Base-by-base conservation (phyloP, 345 rosid genomes). In the Eucalyptus leucophloia region DNA sequence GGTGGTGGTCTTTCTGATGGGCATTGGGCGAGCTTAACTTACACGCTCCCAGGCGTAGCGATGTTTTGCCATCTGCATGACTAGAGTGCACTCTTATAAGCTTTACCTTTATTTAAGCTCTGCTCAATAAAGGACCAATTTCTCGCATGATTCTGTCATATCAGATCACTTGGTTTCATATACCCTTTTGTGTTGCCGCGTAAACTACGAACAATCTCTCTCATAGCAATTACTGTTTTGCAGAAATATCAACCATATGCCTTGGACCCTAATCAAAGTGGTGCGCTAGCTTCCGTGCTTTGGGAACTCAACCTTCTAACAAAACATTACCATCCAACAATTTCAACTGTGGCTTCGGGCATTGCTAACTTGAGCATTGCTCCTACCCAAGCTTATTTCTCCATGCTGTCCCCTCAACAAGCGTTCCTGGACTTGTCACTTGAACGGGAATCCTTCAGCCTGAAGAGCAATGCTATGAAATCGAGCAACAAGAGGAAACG, bases 211-310 rank as follows among this genome's bases (percentile, higher is more conserved):
- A 37, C 49, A 53, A 42, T 51, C 45, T 80, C 72, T 86, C 83
- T 44, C 21, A 8, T 58, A 34, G 37, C 62, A 47, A 32, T 44
- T 45, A 28, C 65, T 86, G 9, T 16, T 28, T 5, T 91, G 92
- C 97, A 97, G 99, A 96, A 94, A 91, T 96, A 95, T 91, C 97
- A 97, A 91, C 99, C 99, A 50, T 94, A 94, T 90, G 98, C 97
- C 5, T 65, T 91, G 21, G 98, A 98, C 86, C 99, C 99, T 37
- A 98, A 94, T 91, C 91, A 96, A 91, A 98, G 98, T 62, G 98
- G 99, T 10, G 99, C 99, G 12, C 95, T 98, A 69, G 96, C 98
- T 90, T 94, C 99, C 1, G 99, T 98, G 81, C 98, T 97, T 12
- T 97, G 99, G 99, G 99, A 97, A 86, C 95, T 97, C 86, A 92